phyloP scores from a whole-genome alignment of 441 rosid species.

The Euphorbia schlechtendalii region DNA sequence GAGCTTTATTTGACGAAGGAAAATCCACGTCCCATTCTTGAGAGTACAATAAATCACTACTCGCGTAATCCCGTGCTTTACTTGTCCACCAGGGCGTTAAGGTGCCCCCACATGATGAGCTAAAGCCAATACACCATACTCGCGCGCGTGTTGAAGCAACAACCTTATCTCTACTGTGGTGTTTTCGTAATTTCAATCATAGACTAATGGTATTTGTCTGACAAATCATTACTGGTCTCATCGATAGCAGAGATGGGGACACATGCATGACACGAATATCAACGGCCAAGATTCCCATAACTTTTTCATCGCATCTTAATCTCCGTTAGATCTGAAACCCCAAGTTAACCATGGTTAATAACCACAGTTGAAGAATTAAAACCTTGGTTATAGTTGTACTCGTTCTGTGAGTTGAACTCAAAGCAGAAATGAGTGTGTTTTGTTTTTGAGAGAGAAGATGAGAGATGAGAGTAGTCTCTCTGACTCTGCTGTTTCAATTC shows the following conservation, averaged over 20 bases:
- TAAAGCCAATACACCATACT: constrained; percentile 17
- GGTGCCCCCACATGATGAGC: constrained; percentile 22
- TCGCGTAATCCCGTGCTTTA: neutral
- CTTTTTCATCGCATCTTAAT: constrained; percentile 13
- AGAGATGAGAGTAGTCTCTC: neutral
- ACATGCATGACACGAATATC: constrained; percentile 56
- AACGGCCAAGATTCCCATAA: constrained; percentile 42
- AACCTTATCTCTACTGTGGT: constrained; percentile 31
- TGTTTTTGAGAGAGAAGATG: neutral
- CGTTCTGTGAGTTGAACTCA: constrained; percentile 13
- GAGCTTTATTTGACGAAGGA: neutral
- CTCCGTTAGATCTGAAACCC: constrained; percentile 39
- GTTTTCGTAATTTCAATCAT: constrained; percentile 13
- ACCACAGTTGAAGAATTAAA: constrained; percentile 6
- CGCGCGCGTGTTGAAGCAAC: neutral
- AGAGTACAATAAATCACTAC: neutral
- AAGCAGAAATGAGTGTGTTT: neutral
- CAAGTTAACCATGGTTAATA: constrained; percentile 23
- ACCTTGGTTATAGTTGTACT: constrained; percentile 32
- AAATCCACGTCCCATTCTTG: neutral
- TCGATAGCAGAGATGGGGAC: constrained; percentile 63
- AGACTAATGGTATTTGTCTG: constrained; percentile 20
- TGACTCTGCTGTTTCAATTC: constrained; percentile 16
- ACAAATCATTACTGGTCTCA: constrained; percentile 25
- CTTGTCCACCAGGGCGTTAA: neutral